Percentiles rank a stretch among this genome's conserved stretches.
These are phyloP conservation scores for Vitis hybrid DNA, from an alignment of 177 flowering plant species.

Conservation along the genomic window DNA sequence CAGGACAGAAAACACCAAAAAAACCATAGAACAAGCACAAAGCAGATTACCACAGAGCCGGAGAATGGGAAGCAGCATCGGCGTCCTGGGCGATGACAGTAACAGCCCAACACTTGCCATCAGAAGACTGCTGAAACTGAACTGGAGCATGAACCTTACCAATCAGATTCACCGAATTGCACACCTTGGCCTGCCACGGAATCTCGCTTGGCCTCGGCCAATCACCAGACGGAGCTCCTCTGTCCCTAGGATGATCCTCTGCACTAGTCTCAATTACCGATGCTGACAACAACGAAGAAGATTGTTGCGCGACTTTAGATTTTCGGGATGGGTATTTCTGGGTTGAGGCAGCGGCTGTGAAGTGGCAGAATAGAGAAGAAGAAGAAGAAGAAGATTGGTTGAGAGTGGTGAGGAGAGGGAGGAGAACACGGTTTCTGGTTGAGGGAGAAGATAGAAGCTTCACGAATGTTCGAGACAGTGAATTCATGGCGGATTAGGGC, in stretches of 20 bases:
- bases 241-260: background rate
- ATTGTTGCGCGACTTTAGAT: too few relatives aligned
- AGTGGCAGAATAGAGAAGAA: constrained; percentile 1
- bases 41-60: constrained; percentile 25
- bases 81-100: constrained; percentile 42
- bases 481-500: constrained; percentile 6
- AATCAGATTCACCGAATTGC: constrained; percentile 54
- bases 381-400: constrained; percentile 10
- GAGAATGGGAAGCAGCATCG: constrained; percentile 7
- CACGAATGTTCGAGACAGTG: constrained; percentile 10
- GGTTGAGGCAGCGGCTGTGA: background rate
- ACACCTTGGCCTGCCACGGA: constrained; percentile 56
- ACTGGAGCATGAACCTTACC: constrained; percentile 48
- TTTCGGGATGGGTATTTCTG: constrained; percentile 4
- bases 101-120: constrained; percentile 54
- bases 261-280: background rate
- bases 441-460: constrained; percentile 8
- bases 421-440: background rate
- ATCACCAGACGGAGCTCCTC: constrained; percentile 1
- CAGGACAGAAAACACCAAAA: background rate
- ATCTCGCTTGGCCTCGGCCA: constrained; percentile 57
- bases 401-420: background rate
- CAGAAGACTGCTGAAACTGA: constrained; percentile 33
- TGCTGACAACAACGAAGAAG: background rate
- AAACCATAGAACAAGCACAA: background rate